phyloP scores from a whole-genome alignment of 2,329 filamentous ascomycete species.

The Lachnellula occidentalis region DNA sequence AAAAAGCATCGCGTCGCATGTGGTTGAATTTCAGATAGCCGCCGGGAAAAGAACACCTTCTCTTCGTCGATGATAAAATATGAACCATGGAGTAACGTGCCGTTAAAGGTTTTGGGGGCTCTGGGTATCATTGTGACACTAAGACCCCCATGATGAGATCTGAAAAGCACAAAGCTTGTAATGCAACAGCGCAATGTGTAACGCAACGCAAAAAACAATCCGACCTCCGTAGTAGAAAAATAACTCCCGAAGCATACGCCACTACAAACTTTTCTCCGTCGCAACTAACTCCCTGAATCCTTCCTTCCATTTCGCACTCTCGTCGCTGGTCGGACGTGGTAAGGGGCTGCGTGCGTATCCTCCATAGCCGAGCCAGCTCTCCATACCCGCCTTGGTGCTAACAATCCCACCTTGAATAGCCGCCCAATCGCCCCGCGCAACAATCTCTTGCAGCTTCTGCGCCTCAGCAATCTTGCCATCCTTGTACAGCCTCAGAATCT shows the following conservation, averaged over 20 bases:
- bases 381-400: constrained; percentile 61
- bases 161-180: background rate
- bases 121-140: background rate
- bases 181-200: background rate
- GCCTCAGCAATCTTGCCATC: constrained; percentile 56
- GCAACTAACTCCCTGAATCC: constrained; percentile 48
- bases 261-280: constrained; percentile 40
- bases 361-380: constrained; percentile 61
- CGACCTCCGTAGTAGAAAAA: background rate
- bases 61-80: background rate
- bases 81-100: background rate
- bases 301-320: constrained; percentile 48
- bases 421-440: constrained; percentile 64
- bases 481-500: constrained; percentile 54
- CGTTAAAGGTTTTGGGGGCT: background rate
- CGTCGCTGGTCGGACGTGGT: constrained; percentile 45
- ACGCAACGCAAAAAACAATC: background rate
- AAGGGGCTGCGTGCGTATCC: constrained; percentile 43
- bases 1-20: background rate
- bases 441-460: constrained; percentile 54
- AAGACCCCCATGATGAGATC: background rate
- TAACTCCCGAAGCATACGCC: background rate
- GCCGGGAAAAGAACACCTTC: background rate
- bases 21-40: too few relatives aligned
- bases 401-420: constrained; percentile 65